Percentiles rank a stretch among this genome's conserved stretches.
phyloP scores from a whole-genome alignment of 129 eudicot species.

The Dittrichia graveolens region DNA sequence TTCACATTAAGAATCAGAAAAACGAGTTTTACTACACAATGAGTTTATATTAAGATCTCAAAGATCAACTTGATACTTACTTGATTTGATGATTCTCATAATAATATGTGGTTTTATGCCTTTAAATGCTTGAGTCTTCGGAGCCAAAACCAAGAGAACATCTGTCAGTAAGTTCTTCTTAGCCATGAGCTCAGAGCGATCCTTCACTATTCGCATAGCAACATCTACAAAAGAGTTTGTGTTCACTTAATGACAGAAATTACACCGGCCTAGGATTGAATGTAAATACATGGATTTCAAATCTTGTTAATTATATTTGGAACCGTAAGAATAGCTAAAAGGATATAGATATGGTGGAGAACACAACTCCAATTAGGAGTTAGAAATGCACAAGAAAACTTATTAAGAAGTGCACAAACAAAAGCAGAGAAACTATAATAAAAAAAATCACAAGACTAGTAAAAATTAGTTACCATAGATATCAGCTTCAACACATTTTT shows the following conservation, averaged over 20 bases:
- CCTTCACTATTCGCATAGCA: slow-evolving; percentile 37
- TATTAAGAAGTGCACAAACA: too few species aligned
- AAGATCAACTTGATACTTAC: slow-evolving; percentile 7
- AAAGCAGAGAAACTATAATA: too few species aligned
- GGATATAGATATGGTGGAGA: too few species aligned
- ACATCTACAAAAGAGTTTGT: slow-evolving; percentile 35
- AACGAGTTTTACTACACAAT: too few species aligned
- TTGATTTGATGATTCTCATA: slow-evolving; percentile 22
- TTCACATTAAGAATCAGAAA: too few species aligned
- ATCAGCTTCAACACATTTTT: slow-evolving; percentile 37
- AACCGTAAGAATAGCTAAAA: background rate
- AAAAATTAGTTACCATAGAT: slow-evolving; percentile 28
- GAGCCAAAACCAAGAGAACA: slow-evolving; percentile 42
- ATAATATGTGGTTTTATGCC: slow-evolving; percentile 16
- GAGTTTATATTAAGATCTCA: too few species aligned
- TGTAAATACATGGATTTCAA: too few species aligned
- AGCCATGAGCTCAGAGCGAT: slow-evolving; percentile 24
- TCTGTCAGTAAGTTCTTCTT: slow-evolving; percentile 36
- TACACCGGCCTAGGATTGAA: background rate
- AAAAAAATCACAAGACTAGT: background rate
- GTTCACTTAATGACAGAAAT: background rate
- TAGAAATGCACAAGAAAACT: background rate
- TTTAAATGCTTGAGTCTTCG: slow-evolving; percentile 41
- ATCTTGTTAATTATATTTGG: background rate
- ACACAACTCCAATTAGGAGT: too few species aligned